These are phyloP conservation scores for Coccomyxa sp. DNA, from an alignment of 139 green algal species.

Conservation along the genomic window DNA sequence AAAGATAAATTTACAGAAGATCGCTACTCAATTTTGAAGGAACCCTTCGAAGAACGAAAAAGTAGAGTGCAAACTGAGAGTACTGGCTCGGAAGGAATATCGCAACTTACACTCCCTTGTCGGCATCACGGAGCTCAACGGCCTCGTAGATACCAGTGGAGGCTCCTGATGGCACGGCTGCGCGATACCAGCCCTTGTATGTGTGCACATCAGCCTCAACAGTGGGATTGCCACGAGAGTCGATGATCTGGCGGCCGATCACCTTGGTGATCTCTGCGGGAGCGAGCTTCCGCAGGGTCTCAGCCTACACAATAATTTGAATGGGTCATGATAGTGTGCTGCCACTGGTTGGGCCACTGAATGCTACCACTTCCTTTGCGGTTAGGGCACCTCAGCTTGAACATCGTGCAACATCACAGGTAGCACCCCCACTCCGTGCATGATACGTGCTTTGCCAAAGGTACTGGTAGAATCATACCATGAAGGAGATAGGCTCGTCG, in stretches of 20 bases:
- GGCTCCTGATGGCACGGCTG: conserved; percentile 87
- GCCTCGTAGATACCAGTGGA: conserved; percentile 97
- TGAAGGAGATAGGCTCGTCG: conserved; percentile 82
- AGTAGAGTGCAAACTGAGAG: not conserved
- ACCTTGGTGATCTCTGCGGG: conserved; percentile 81
- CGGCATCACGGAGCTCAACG: conserved; percentile 93
- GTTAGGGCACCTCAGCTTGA: not conserved
- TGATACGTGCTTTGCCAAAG: not conserved
- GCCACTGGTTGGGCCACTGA: too few relatives aligned
- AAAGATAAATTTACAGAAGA: not conserved
- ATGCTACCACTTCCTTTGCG: not conserved
- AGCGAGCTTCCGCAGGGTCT: conserved; percentile 53
- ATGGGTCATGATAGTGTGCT: not conserved
- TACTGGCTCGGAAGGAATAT: not conserved
- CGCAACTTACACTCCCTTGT: conserved; percentile 24
- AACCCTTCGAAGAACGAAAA: not conserved
- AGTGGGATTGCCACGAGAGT: conserved; percentile 97
- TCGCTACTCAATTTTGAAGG: not conserved
- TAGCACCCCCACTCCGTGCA: not conserved
- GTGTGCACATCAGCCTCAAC: conserved; percentile 91
- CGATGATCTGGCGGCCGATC: conserved; percentile 90
- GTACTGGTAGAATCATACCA: conserved; percentile 48
- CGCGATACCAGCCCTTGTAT: conserved; percentile 85
- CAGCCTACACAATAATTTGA: conserved; percentile 31
- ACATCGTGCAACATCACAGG: not conserved